These are phyloP conservation scores for Aspergillus sergii DNA, from an alignment of 2,329 filamentous ascomycete species.

Conservation along the genomic window DNA sequence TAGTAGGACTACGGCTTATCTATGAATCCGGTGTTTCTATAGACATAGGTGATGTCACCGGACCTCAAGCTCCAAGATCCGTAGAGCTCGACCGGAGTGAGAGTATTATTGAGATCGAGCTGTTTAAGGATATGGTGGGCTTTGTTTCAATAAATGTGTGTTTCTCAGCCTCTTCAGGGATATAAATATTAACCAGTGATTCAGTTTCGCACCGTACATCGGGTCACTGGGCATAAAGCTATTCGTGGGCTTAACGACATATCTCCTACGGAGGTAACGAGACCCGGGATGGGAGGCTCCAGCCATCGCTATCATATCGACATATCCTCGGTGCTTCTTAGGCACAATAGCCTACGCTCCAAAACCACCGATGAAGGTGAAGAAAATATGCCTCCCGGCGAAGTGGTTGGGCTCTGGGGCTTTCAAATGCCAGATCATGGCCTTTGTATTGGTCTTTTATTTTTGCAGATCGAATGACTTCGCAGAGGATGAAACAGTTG, in stretches of 20 bases:
- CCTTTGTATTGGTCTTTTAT: not conserved
- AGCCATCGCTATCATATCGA: not conserved
- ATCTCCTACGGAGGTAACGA: too few species aligned
- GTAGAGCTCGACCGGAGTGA: not conserved
- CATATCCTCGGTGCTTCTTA: not conserved
- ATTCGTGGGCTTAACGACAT: not conserved
- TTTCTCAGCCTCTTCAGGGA: not conserved
- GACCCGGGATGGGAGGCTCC: too few species aligned
- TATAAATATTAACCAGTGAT: not conserved
- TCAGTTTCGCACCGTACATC: not conserved
- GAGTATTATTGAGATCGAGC: not conserved
- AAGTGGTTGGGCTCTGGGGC: not conserved
- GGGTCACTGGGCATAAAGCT: not conserved
- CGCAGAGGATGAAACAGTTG: too few species aligned
- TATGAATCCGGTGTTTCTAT: not conserved
- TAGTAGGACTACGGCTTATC: not conserved
- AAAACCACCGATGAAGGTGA: not conserved
- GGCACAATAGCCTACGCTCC: not conserved
- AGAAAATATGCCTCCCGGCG: not conserved
- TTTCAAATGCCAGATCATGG: not conserved
- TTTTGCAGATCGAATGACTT: not conserved
- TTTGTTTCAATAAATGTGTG: not conserved
- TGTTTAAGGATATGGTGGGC: not conserved
- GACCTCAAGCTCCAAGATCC: not conserved
- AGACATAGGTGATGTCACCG: constrained; percentile 2